These are phyloP conservation scores for Metarhizium anisopliae DNA, from an alignment of 2,329 filamentous ascomycete species.

Conservation along the genomic window DNA sequence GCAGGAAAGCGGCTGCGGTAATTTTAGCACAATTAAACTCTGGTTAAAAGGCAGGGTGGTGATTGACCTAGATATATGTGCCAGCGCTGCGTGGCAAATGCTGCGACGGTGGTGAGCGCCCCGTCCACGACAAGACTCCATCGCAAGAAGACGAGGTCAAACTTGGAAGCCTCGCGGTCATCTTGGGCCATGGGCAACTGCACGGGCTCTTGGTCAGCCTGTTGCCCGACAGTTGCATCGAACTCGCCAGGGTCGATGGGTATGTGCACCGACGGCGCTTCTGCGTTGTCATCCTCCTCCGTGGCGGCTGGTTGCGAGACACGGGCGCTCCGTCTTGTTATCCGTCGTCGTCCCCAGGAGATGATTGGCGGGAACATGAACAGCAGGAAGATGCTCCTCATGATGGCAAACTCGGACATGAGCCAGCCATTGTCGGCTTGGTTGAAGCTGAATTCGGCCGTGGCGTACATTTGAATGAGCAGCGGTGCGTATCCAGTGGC, in stretches of 20 bases:
- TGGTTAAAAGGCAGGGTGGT: neutral
- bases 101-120: constrained; percentile 51
- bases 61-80: constrained; percentile 54
- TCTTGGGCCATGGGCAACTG: constrained; percentile 16
- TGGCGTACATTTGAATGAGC: constrained; percentile 51
- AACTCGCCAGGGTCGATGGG: constrained; percentile 31
- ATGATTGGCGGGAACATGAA: constrained; percentile 46
- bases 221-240: constrained; percentile 29
- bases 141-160: constrained; percentile 59
- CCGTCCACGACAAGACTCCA: constrained; percentile 59
- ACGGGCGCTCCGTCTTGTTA: neutral
- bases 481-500: constrained; percentile 60
- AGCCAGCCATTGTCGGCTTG: constrained; percentile 48
- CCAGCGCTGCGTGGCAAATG: constrained; percentile 54
- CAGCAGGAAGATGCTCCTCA: constrained; percentile 46
- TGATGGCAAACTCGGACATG: constrained; percentile 46
- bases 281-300: constrained; percentile 6
- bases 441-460: constrained; percentile 43
- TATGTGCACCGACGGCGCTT: constrained; percentile 10
- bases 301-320: neutral
- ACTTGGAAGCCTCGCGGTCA: constrained; percentile 41
- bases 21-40: too few species aligned
- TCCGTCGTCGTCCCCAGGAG: constrained; percentile 26
- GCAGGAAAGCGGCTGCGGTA: constrained; percentile 43
- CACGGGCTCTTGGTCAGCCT: constrained; percentile 36